Evolutionary conservation across 805 yeast genomes (phyloP).

Genomic region (Candida maris): DNA sequence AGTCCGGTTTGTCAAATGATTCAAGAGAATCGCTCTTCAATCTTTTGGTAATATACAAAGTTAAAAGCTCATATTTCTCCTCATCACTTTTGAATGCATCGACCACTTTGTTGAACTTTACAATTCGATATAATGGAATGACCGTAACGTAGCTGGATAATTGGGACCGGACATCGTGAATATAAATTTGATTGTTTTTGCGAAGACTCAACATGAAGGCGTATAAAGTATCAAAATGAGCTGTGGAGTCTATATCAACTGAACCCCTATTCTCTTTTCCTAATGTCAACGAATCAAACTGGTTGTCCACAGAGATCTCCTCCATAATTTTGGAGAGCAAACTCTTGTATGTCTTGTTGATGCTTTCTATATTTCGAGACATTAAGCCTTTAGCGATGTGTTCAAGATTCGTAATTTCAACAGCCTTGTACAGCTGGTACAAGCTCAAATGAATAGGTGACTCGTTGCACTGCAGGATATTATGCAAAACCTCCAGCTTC

Average conservation of each 20-base stretch:
- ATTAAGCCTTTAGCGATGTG: constrained; percentile 23
- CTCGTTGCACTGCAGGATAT: constrained; percentile 31
- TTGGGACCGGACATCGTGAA: constrained; percentile 17
- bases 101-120: constrained; percentile 32
- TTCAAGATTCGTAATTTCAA: constrained; percentile 31
- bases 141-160: constrained; percentile 41
- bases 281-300: constrained; percentile 23
- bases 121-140: constrained; percentile 38
- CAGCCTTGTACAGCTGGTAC: constrained; percentile 35
- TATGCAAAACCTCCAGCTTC: constrained; percentile 34
- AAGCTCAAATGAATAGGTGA: constrained; percentile 42
- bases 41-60: constrained; percentile 17
- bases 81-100: constrained; percentile 25
- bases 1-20: constrained; percentile 20
- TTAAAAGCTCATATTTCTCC: constrained; percentile 24
- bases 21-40: constrained; percentile 3
- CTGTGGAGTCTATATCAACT: constrained; percentile 9
- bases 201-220: constrained; percentile 49
- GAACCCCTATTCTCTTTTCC: constrained; percentile 27
- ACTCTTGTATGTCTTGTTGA: constrained; percentile 26
- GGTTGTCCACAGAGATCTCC: constrained; percentile 26
- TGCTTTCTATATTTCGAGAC: constrained; percentile 16
- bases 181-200: constrained; percentile 40
- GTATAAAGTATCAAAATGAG: constrained; percentile 31
- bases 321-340: constrained; percentile 16